These are phyloP conservation scores for Thalassiosira livingstoniorum DNA, from an alignment of 352 stramenopile species.

Conservation along the genomic window DNA sequence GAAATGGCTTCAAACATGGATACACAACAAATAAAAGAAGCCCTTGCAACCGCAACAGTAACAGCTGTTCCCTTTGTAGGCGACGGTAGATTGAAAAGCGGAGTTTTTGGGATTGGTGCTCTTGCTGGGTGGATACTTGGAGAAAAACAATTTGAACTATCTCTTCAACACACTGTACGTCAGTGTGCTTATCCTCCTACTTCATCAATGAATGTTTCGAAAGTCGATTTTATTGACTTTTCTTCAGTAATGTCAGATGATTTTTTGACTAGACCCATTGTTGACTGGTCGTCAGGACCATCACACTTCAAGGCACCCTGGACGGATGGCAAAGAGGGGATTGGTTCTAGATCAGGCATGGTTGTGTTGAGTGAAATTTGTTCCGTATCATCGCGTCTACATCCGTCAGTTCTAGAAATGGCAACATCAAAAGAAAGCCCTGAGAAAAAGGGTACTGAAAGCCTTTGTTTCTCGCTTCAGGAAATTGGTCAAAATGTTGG, in stretches of 20 bases:
- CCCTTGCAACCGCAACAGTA: slow-evolving; percentile 39
- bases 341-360: slow-evolving; percentile 26
- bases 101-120: slow-evolving; percentile 37
- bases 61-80: slow-evolving; percentile 48
- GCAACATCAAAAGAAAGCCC: background rate
- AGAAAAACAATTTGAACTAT: slow-evolving; percentile 25
- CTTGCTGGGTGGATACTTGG: slow-evolving; percentile 45
- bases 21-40: slow-evolving; percentile 9
- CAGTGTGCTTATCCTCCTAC: slow-evolving; percentile 17
- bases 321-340: slow-evolving; percentile 42
- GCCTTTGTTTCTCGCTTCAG: slow-evolving; percentile 21
- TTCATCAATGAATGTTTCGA: slow-evolving; percentile 7
- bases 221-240: background rate
- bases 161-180: slow-evolving; percentile 36
- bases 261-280: slow-evolving; percentile 46
- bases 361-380: slow-evolving; percentile 26
- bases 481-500: slow-evolving; percentile 46
- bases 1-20: no score
- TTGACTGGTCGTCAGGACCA: slow-evolving; percentile 44
- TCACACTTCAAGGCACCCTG: slow-evolving; percentile 39
- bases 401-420: background rate
- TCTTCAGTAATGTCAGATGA: slow-evolving; percentile 25
- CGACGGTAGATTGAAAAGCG: slow-evolving; percentile 45
- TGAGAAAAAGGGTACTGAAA: background rate
- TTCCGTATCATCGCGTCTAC: background rate